Conservation (phyloP, 2,329 filamentous ascomycete genomes). For the Aureobasidium musti region DNA sequence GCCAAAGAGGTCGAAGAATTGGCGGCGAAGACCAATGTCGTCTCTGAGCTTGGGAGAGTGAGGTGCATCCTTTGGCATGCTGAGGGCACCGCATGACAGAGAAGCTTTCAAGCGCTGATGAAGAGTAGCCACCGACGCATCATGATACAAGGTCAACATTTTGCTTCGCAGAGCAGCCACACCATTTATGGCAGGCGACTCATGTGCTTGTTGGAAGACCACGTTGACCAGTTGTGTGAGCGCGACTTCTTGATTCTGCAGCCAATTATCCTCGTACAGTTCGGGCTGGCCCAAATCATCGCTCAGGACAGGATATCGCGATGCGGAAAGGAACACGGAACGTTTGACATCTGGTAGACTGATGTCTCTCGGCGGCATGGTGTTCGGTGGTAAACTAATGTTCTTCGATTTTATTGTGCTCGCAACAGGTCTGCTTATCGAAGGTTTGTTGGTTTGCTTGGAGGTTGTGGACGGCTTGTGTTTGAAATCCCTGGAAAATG, state of each 20-base stretch:
- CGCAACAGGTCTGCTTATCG: neutral
- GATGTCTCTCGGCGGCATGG: conserved; percentile 19
- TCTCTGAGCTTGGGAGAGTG: conserved; percentile 51
- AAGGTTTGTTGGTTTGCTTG: neutral
- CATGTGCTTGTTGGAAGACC: conserved; percentile 51
- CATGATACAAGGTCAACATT: conserved; percentile 58
- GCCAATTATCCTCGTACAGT: conserved; percentile 65
- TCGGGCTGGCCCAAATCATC: conserved; percentile 59
- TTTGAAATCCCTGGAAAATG: conserved; percentile 16
- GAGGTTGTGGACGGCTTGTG: neutral
- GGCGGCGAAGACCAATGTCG: conserved; percentile 60
- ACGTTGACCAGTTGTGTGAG: conserved; percentile 62
- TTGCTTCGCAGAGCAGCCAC: conserved; percentile 46
- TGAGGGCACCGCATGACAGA: conserved; percentile 59
- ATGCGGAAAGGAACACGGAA: conserved; percentile 32
- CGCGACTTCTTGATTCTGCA: conserved; percentile 62
- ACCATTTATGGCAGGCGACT: conserved; percentile 32
- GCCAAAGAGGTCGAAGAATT: conserved; percentile 60
- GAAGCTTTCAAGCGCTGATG: conserved; percentile 62
- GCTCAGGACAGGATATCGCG: conserved; percentile 53
- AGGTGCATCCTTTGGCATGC: conserved; percentile 56
- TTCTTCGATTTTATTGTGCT: conserved; percentile 15
- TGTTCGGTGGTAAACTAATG: neutral
- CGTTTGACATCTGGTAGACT: conserved; percentile 35
- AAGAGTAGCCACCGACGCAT: conserved; percentile 52